Base-by-base conservation (phyloP, 805 yeast species). In the Wickerhamiella sorbophila region DNA sequence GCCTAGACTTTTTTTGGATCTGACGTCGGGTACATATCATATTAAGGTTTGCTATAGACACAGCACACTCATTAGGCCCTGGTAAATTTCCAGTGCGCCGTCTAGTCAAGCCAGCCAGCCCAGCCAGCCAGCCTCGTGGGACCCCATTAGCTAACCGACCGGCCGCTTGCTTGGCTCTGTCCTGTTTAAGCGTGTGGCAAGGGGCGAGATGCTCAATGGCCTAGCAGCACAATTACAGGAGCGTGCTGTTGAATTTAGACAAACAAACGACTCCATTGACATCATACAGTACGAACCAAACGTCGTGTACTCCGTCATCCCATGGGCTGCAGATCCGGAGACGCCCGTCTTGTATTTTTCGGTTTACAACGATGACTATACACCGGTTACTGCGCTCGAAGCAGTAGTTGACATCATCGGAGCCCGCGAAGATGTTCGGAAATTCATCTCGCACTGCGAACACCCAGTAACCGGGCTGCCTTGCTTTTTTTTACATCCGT, bases 401-500 rank as follows among this genome's bases (percentile, higher is more conserved):
- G 31, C 33, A 34, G 38, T 50, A 8, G 34, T 41, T 8, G 32
- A 31, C 4, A 17, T 15, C n/a, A 15, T 47, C 4, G 33, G 35
- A 5, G 16, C 43, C 12, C 9, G 18, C 9, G 38, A 42, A 6
- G 44, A 31, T 15, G 14, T 26, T 15, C 21, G 38, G 9, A 34
- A 41, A 24, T 42, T 37, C 42, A 39, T 51, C 5, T 43, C 50
- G 14, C 40, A 42, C 22, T 49, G 52, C 3, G 62, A 53, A 32
- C 60, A 54, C 40, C 62, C 62, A 4, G n/a, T 48, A 8, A 44
- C 47, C 26, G 55, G 55, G 3, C 42, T 45, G 33, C 60, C 60
- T 5, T 36, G 46, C 14, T 50, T 56, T 40, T 58, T 55, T 39
- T 33, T 68, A 1, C 73, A 69, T 45, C 72, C 72, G 3, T 69